These are phyloP conservation scores for Kazachstania sp. DNA, from an alignment of 1,139 yeast genomes.

Conservation along the genomic window DNA sequence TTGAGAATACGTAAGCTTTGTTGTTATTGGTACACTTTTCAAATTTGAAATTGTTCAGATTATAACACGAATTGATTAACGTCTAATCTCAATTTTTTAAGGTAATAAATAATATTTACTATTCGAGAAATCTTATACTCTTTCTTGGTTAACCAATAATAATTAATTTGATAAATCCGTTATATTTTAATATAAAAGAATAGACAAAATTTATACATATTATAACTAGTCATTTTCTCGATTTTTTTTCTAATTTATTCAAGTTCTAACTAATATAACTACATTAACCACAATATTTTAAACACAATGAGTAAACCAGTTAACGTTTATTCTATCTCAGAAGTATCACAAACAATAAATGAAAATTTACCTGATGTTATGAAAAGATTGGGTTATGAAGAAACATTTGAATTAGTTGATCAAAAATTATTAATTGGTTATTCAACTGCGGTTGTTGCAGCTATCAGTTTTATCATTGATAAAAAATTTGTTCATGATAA, in stretches of 20 bases:
- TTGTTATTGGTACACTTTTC: too few relatives aligned
- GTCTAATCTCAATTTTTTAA: too few relatives aligned
- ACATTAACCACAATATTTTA: background rate
- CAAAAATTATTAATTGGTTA: constrained; percentile 63
- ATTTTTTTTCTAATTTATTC: too few relatives aligned
- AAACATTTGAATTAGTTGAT: constrained; percentile 51
- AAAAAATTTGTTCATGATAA: constrained; percentile 46
- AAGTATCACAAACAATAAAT: constrained; percentile 23
- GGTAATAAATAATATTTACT: too few relatives aligned
- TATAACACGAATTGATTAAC: too few relatives aligned
- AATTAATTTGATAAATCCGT: too few relatives aligned
- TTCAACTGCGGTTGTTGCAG: constrained; percentile 58
- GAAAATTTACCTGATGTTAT: constrained; percentile 34
- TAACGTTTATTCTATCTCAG: constrained; percentile 29
- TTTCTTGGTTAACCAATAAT: too few relatives aligned
- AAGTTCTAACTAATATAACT: too few relatives aligned
- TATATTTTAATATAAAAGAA: background rate
- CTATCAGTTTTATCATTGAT: constrained; percentile 55
- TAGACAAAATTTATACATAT: background rate
- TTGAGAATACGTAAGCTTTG: too few relatives aligned
- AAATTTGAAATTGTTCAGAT: too few relatives aligned
- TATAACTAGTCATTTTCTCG: background rate
- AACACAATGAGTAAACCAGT: constrained; percentile 25
- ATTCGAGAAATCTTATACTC: too few relatives aligned
- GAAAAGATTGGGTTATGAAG: constrained; percentile 51